Base-by-base conservation (phyloP, 176 grass and related monocot species). In the Aegilops speltoides region DNA sequence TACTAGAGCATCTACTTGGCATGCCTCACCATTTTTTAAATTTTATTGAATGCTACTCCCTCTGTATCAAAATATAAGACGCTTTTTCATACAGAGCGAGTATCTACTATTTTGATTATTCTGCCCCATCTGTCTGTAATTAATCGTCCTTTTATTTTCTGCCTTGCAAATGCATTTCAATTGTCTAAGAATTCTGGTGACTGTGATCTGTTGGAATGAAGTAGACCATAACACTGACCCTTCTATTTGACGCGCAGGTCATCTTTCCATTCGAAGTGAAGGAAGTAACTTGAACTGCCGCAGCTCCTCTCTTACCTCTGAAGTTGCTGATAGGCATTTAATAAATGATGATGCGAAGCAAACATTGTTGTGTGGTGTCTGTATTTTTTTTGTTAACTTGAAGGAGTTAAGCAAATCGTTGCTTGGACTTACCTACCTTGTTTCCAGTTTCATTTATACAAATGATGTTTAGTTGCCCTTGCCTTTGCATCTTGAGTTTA, bases 271-370 rank as follows among this genome's bases (percentile, higher is more conserved):
- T 56, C 50, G 36, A 82, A 72, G 28, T 33, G n/a, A 54, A 85
- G 64, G 37, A n/a, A 64, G 81, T 91, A 61, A 45, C 59, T 7
- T 22, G 81, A 77, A 81, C 77, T 70, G 48, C 63, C 64, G 50
- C 52, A 57, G 19, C 64, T 78, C 64, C 63, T 86, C 78, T 73
- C 70, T 79, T 64, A 26, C 80, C 26, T 75, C 64, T 64, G 38
- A 65, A 78, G 90, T 25, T 78, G 77, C 37, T 71, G n/a, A 76
- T 91, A 80, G 81, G 64, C 64, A 70, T 70, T 19, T 16, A 85
- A 91, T 91, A 88, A 87, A 85, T 88, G 64, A 45, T 88, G 33
- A 45, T 78, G 89, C n/a, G n/a, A 88, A 85, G 63, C 22, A 90
- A 90, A 88, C 86, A 85, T 64, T 82, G 19, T 12, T 85, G 41